A percentile compares a stretch with the other conserved stretches of the same genome.
Conservation (phyloP, 108 stramenopile genomes). For the Cyclotella baltica region DNA sequence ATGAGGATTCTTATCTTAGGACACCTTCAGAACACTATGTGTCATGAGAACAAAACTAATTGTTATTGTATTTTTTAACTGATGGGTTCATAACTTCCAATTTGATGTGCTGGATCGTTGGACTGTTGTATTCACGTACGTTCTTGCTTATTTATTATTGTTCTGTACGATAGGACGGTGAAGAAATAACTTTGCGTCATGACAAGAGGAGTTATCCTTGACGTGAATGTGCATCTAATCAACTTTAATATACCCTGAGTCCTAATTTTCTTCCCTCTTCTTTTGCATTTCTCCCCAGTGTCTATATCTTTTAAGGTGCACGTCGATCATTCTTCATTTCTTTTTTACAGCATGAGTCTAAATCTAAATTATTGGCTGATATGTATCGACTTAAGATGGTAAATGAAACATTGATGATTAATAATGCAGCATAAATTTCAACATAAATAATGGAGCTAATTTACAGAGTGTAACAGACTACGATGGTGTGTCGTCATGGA, state of each 20-base stretch:
- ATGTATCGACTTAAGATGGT: no score
- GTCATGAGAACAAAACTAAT: constrained; percentile 53
- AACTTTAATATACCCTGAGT: constrained; percentile 45
- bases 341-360: no score
- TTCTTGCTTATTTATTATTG: neutral
- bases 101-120: no score
- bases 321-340: neutral
- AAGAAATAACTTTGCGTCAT: constrained; percentile 30
- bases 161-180: constrained; percentile 3
- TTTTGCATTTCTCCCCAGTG: neutral
- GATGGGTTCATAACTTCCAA: no score
- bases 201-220: constrained; percentile 13
- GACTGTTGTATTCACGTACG: neutral
- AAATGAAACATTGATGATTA: no score
- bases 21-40: constrained; percentile 56
- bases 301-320: neutral
- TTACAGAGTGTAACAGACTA: no score
- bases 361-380: no score
- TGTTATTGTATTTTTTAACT: constrained; percentile 57
- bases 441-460: no score
- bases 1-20: constrained; percentile 50
- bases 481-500: no score
- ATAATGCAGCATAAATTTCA: no score
- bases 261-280: constrained; percentile 11
- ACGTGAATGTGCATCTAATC: constrained; percentile 26